A percentile compares a stretch with the other conserved stretches of the same genome.
Evolutionary conservation across 108 stramenopile genomes (phyloP).

Genomic region (Discostella stelligeroides): DNA sequence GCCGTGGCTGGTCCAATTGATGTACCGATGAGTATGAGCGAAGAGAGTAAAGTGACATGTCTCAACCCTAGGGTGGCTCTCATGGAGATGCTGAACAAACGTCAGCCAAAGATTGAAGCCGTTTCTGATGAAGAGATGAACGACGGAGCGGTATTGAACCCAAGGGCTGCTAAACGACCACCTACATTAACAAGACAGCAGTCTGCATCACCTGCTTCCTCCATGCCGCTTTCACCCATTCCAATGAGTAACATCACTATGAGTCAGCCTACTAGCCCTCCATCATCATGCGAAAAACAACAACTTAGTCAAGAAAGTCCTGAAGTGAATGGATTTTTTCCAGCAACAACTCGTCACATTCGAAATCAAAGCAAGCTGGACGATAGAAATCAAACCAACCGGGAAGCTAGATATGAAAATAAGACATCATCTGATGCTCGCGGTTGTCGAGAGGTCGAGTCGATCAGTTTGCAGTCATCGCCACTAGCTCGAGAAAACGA

Average conservation of each 20-base stretch:
- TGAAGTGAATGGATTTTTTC: neutral
- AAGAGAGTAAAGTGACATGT: neutral
- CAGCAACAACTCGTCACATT: conserved; percentile 12
- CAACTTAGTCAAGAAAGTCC: neutral
- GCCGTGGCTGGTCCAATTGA: neutral
- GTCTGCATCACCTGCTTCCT: neutral
- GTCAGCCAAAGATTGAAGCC: conserved; percentile 13
- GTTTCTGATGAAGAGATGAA: neutral
- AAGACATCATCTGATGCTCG: conserved; percentile 8
- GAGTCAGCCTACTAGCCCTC: neutral
- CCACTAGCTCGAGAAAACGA: neutral
- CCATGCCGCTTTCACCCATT: neutral
- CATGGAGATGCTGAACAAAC: conserved; percentile 22
- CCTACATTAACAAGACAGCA: neutral
- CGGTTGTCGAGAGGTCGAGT: neutral
- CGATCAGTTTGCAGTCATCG: neutral
- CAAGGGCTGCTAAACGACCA: conserved; percentile 20
- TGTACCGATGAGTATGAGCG: neutral
- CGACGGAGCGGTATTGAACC: neutral
- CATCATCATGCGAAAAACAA: neutral
- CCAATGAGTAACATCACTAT: conserved; percentile 6
- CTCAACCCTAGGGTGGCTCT: conserved; percentile 16
- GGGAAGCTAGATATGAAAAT: neutral
- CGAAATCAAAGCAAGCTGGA: neutral
- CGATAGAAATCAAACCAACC: neutral